phyloP scores from a whole-genome alignment of 805 yeast species.

The Kazachstania kunashirensis region DNA sequence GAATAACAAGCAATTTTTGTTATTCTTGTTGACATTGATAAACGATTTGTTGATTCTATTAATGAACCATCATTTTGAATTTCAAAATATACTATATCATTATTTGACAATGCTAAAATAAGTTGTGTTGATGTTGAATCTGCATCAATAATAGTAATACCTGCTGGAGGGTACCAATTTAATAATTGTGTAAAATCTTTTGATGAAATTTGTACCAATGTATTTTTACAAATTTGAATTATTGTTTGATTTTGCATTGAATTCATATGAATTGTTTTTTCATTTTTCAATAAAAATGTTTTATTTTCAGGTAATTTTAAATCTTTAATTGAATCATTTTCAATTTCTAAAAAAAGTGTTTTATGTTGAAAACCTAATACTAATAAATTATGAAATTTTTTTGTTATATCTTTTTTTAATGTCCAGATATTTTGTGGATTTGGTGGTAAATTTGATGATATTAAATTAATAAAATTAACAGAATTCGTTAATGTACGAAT shows the following conservation, averaged over 20 bases:
- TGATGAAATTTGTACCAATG: constrained; percentile 48
- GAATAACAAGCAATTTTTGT: constrained; percentile 42
- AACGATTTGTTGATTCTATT: constrained; percentile 57
- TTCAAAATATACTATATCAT: constrained; percentile 77
- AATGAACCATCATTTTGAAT: constrained; percentile 31
- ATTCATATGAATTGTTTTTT: constrained; percentile 56
- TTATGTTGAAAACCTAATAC: constrained; percentile 17
- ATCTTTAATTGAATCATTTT: constrained; percentile 53
- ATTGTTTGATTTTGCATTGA: constrained; percentile 56
- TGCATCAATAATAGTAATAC: constrained; percentile 51
- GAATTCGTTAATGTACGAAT: constrained; percentile 47
- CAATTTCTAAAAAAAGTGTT: constrained; percentile 19
- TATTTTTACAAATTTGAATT: constrained; percentile 64
- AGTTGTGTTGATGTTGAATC: constrained; percentile 60
- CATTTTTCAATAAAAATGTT: constrained; percentile 45
- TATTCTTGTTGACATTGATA: constrained; percentile 44
- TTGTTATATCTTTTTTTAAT: constrained; percentile 32
- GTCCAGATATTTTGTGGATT: constrained; percentile 57
- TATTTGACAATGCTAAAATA: constrained; percentile 58
- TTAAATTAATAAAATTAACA: constrained; percentile 50
- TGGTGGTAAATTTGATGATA: constrained; percentile 67
- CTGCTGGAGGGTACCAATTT: constrained; percentile 81
- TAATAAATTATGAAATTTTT: constrained; percentile 18
- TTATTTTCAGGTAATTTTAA: constrained; percentile 62
- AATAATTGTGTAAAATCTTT: constrained; percentile 30